phyloP scores from a whole-genome alignment of 2,329 filamentous ascomycete genomes.

The Neocucurbitaria cava region DNA sequence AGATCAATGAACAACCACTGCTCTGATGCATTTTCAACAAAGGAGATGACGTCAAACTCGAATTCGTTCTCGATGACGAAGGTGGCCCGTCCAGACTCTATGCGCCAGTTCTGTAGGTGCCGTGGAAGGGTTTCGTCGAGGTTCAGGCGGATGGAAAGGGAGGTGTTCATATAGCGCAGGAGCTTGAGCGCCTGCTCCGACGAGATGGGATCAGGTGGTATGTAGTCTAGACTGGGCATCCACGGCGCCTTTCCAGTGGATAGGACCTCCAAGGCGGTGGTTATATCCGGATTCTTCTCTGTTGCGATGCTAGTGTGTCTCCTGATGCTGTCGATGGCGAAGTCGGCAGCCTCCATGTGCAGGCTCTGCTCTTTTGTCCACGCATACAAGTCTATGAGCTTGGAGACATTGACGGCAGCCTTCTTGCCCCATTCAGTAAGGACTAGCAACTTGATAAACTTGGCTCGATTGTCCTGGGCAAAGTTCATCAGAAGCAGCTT shows the following conservation, averaged over 20 bases:
- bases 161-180: constrained; percentile 81
- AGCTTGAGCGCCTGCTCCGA: constrained; percentile 75
- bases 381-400: constrained; percentile 83
- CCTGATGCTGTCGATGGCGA: constrained; percentile 72
- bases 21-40: constrained; percentile 79
- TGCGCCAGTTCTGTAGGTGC: constrained; percentile 78
- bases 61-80: constrained; percentile 86
- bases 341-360: constrained; percentile 56
- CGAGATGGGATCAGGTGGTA: constrained; percentile 74
- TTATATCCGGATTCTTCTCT: constrained; percentile 87
- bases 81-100: constrained; percentile 86
- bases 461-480: constrained; percentile 78
- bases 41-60: constrained; percentile 90
- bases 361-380: constrained; percentile 63
- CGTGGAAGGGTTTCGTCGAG: constrained; percentile 82
- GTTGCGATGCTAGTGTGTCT: constrained; percentile 74
- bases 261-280: constrained; percentile 85
- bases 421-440: constrained; percentile 85
- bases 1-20: constrained; percentile 97
- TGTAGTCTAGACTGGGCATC: constrained; percentile 83
- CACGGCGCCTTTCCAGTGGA: constrained; percentile 78
- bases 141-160: constrained; percentile 82
- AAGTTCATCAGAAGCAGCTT: constrained; percentile 79
- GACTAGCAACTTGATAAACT: constrained; percentile 92
- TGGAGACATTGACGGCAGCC: constrained; percentile 73